Evolutionary conservation across 2,329 filamentous ascomycete species (phyloP).

Genomic region (Fonsecaea pedrosoi): DNA sequence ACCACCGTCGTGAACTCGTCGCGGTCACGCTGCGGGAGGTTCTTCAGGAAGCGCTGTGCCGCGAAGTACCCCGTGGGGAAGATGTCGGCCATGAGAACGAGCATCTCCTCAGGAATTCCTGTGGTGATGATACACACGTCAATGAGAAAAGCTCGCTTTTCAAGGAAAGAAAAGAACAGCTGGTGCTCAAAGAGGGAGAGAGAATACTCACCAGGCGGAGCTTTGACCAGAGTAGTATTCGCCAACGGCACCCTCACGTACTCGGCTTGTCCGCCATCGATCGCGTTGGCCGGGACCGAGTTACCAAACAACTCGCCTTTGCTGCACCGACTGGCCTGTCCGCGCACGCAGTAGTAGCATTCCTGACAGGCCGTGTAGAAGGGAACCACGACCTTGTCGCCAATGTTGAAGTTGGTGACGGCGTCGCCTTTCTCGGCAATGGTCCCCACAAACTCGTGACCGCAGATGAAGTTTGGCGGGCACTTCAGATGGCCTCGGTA

Average conservation of each 20-base stretch:
- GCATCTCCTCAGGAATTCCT: constrained; percentile 45
- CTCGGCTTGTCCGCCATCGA: constrained; percentile 64
- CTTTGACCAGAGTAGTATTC: constrained; percentile 55
- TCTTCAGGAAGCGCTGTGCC: constrained; percentile 39
- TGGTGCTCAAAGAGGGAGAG: too few species aligned
- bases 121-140: background rate
- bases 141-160: background rate
- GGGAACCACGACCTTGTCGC: constrained; percentile 61
- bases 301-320: constrained; percentile 53
- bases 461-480: constrained; percentile 56
- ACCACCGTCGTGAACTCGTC: constrained; percentile 59
- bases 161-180: background rate
- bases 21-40: constrained; percentile 37
- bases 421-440: constrained; percentile 55
- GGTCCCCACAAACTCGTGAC: constrained; percentile 63
- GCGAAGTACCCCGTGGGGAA: constrained; percentile 42
- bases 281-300: constrained; percentile 61
- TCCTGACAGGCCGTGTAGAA: constrained; percentile 60
- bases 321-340: constrained; percentile 61
- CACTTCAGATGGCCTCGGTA: constrained; percentile 61
- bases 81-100: constrained; percentile 43
- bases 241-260: constrained; percentile 62
- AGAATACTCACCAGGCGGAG: constrained; percentile 45
- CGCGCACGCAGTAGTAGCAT: constrained; percentile 60
- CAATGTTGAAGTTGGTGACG: constrained; percentile 56